phyloP scores from a whole-genome alignment of 2,329 filamentous ascomycete species.

The Tolypocladium amazonense region DNA sequence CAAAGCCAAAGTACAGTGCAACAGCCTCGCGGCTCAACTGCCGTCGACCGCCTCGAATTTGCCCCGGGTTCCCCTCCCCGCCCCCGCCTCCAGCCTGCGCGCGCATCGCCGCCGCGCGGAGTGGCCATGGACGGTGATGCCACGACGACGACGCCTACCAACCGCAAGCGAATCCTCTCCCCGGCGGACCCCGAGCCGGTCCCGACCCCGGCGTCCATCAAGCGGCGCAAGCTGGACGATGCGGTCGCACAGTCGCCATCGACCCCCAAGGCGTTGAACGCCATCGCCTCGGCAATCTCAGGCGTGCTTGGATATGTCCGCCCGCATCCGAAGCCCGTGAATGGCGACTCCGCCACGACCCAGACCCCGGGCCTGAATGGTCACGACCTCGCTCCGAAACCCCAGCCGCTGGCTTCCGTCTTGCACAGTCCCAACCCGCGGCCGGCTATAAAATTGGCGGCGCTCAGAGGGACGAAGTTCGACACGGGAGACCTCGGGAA shows the following conservation, averaged over 20 bases:
- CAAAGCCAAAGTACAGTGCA: not conserved
- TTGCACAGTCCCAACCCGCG: constrained; percentile 5
- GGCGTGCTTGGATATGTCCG: constrained; percentile 13
- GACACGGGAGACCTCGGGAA: constrained; percentile 16
- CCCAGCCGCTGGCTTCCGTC: constrained; percentile 3
- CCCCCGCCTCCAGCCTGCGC: not conserved
- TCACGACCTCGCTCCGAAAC: not conserved
- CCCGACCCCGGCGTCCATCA: constrained; percentile 16
- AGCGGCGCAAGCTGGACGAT: constrained; percentile 21
- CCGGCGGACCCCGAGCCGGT: constrained; percentile 9
- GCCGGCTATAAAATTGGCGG: constrained; percentile 24
- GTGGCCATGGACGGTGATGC: constrained; percentile 16
- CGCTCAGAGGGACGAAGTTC: constrained; percentile 26
- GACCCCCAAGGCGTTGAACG: constrained; percentile 18
- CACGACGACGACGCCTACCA: constrained; percentile 6
- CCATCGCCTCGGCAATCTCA: constrained; percentile 20
- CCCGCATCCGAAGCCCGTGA: constrained; percentile 4
- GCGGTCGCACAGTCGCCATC: constrained; percentile 12
- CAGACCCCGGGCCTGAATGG: no score
- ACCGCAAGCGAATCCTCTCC: constrained; percentile 13
- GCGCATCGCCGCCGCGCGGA: not conserved
- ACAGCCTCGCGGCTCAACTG: not conserved
- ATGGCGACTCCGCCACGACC: not conserved
- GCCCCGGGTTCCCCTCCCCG: not conserved
- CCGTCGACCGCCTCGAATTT: not conserved